A percentile compares a stretch with the other conserved stretches of the same genome.
Evolutionary conservation across 1,139 yeast genomes (phyloP).

Genomic region (Candida sp.): DNA sequence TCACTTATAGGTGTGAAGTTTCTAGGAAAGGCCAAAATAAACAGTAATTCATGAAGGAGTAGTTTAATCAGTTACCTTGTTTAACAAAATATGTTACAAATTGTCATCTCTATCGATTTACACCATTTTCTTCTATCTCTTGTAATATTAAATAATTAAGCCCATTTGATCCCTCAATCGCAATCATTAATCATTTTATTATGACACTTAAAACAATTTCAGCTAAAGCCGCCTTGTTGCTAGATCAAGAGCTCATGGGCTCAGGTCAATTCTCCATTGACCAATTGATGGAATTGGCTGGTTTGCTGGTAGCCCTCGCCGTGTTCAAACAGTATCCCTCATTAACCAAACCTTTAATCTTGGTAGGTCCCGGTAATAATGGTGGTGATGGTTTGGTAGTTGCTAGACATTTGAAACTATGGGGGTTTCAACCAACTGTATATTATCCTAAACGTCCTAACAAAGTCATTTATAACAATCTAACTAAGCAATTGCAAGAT

Average conservation of each 20-base stretch:
- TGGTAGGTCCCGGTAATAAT: conserved; percentile 95
- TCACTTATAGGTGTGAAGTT: too few species aligned
- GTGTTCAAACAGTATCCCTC: conserved; percentile 60
- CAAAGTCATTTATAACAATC: conserved; percentile 37
- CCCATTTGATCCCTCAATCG: not conserved
- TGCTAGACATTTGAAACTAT: conserved; percentile 79
- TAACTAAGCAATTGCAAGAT: conserved; percentile 58
- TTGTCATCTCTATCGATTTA: not conserved
- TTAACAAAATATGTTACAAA: too few species aligned
- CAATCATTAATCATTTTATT: not conserved
- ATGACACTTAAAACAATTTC: conserved; percentile 37
- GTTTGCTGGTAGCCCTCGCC: conserved; percentile 90
- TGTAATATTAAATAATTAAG: not conserved
- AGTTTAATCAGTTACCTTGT: too few species aligned
- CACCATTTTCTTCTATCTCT: not conserved
- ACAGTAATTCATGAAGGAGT: too few species aligned
- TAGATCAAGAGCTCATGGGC: conserved; percentile 88
- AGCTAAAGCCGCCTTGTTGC: conserved; percentile 70
- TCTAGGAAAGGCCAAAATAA: too few species aligned
- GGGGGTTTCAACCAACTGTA: conserved; percentile 71
- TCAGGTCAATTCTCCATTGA: conserved; percentile 81
- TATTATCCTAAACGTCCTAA: conserved; percentile 60
- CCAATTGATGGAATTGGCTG: conserved; percentile 96
- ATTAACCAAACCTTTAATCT: conserved; percentile 47
- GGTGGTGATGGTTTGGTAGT: conserved; percentile 98